Percentiles rank a stretch among this genome's conserved stretches.
These are phyloP conservation scores for Ganoderma resinaceum DNA, from an alignment of 1,284 basidiomycete species.

Conservation along the genomic window DNA sequence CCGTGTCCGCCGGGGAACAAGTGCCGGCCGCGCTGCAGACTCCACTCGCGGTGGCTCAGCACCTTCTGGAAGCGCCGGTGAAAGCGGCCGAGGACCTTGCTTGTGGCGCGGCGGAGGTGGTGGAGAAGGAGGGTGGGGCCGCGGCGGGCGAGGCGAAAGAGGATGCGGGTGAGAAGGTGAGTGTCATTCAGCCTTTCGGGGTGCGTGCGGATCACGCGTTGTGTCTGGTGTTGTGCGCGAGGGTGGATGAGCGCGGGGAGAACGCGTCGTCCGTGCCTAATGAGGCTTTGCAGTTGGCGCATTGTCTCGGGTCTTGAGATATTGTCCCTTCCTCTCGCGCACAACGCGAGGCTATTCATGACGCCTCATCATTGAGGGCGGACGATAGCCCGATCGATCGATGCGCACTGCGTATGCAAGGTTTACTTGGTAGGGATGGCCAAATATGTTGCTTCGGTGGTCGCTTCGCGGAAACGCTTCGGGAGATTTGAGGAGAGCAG, in stretches of 20 bases:
- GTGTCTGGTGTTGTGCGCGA: neutral
- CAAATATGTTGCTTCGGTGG: too few relatives aligned
- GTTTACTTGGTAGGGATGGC: too few relatives aligned
- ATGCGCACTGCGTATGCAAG: too few relatives aligned
- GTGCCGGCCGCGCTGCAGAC: slow-evolving; percentile 66
- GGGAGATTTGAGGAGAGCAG: too few relatives aligned
- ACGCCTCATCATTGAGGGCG: too few relatives aligned
- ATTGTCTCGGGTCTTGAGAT: too few relatives aligned
- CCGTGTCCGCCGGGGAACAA: slow-evolving; percentile 54
- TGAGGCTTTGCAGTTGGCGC: neutral
- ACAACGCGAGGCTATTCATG: too few relatives aligned
- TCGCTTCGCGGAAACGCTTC: too few relatives aligned
- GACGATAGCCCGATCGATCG: too few relatives aligned
- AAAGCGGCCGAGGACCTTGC: slow-evolving; percentile 33
- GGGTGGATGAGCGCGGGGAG: neutral
- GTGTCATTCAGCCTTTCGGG: slow-evolving; percentile 19
- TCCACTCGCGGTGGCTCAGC: slow-evolving; percentile 70
- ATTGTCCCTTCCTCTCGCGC: too few relatives aligned
- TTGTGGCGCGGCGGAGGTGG: slow-evolving; percentile 37
- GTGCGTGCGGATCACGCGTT: neutral
- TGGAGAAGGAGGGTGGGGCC: slow-evolving; percentile 41
- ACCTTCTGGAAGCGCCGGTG: slow-evolving; percentile 54
- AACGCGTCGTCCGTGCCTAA: neutral
- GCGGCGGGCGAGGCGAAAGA: slow-evolving; percentile 36
- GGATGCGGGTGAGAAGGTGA: slow-evolving; percentile 38